phyloP scores from a whole-genome alignment of 2,329 filamentous ascomycete species.

The Pestalotiopsis sp. region DNA sequence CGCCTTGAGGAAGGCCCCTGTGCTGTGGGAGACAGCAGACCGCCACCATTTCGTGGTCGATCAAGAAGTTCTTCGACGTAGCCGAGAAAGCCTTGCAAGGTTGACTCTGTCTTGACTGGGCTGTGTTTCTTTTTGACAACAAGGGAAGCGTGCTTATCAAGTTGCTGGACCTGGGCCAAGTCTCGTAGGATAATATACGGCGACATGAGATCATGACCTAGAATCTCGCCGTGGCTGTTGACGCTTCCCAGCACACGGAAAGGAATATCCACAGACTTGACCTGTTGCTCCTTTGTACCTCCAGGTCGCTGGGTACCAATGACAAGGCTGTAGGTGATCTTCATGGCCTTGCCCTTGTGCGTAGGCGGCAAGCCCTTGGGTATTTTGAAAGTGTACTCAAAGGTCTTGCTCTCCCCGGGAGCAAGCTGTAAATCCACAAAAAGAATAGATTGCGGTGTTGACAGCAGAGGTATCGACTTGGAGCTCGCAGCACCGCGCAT shows the following conservation, averaged over 20 bases:
- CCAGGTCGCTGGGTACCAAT: conserved; percentile 90
- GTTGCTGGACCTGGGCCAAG: conserved; percentile 67
- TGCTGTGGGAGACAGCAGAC: conserved; percentile 76
- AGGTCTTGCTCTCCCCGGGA: conserved; percentile 86
- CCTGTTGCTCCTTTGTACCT: conserved; percentile 75
- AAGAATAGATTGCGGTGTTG: conserved; percentile 90
- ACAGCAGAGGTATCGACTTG: conserved; percentile 87
- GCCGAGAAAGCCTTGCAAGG: conserved; percentile 68
- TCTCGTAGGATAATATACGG: conserved; percentile 90
- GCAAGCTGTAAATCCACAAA: conserved; percentile 90
- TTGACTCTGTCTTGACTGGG: conserved; percentile 35
- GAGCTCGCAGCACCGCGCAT: conserved; percentile 88
- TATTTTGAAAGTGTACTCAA: conserved; percentile 83
- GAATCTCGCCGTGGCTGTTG: conserved; percentile 82
- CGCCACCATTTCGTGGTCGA: conserved; percentile 57
- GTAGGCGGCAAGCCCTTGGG: conserved; percentile 89
- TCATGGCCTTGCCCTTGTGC: conserved; percentile 90
- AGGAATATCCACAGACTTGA: conserved; percentile 88
- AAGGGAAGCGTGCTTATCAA: conserved; percentile 39
- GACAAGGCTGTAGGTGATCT: conserved; percentile 87
- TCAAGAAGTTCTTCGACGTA: conserved; percentile 79
- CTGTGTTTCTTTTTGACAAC: conserved; percentile 28
- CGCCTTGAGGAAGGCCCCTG: conserved; percentile 56
- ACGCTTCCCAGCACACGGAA: conserved; percentile 94
- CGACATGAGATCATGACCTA: conserved; percentile 92